Evolutionary conservation across 176 grass and related monocot species (phyloP), one percentile per base, ranked within the genome.

Genomic region (Panicum miliaceum): DNA sequence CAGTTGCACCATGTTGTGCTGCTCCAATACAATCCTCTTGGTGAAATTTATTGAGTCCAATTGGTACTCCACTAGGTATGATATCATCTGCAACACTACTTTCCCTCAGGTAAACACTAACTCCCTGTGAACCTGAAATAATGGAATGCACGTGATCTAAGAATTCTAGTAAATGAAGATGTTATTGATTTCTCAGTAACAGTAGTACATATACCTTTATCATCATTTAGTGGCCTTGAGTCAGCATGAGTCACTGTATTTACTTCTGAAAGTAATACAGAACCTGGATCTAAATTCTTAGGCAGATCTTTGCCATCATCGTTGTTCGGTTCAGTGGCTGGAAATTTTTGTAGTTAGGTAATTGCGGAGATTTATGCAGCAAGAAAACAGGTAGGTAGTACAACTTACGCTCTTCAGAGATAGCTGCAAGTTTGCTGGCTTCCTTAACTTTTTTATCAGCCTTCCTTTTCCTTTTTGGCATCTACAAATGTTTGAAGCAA

Each of bases 351-450:
- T 61, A 40, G 35, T 87, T 77, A 88, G 52, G 8, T 48, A 71
- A 3, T 69, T 61, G 11, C 51, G 11, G 14, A 61, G 11, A 32
- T 32, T 68, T 62, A 25, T 82, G 4, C 20, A 61, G 11, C 29
- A 40, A 32, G 13, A 6, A 77, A 23, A 15, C 27, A 32, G 53
- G 11, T 20, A 32, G 53, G 11, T 20, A n/a, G 47, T 43, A 12
- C 10, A 56, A 84, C 66, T 79, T 73, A 88, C 86, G 2, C 4
- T 84, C 67, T 73, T 57, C 57, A 67, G 29, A 84, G 10, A 38
- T 22, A 36, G 18, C 8, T 25, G n/a, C 3, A 35, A 3, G 6
- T 0, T 64, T 63, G 25, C 25, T 71, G 45, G 23, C 27, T 71
- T 29, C 80, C 23, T 83, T 65, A 34, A 18, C 60, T 10, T 29